Evolutionary conservation across 768 basidiomycete genomes (phyloP).

Genomic region (Serendipita sp.): DNA sequence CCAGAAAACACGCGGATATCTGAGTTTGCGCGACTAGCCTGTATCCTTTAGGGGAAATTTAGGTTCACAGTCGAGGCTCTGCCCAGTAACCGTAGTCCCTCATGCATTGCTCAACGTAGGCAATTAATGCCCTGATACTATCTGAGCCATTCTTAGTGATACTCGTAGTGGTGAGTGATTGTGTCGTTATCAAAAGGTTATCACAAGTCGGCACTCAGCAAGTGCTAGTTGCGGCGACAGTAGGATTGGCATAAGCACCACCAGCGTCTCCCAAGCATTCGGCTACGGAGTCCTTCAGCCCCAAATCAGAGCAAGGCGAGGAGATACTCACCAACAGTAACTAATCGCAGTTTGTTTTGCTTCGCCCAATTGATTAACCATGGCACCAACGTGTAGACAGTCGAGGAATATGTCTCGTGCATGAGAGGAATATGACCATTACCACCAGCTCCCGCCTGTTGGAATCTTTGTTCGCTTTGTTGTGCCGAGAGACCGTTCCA

Average conservation of each 20-base stretch:
- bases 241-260: not conserved
- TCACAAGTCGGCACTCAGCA: not conserved
- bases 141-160: not conserved
- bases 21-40: too few relatives aligned
- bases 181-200: too few relatives aligned
- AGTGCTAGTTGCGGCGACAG: not conserved
- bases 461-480: not conserved
- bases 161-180: not conserved
- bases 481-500: not conserved
- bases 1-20: too few relatives aligned
- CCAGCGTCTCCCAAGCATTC: not conserved
- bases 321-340: not conserved
- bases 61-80: too few relatives aligned
- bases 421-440: not conserved
- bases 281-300: not conserved
- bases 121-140: too few relatives aligned
- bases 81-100: too few relatives aligned
- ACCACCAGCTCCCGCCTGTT: not conserved
- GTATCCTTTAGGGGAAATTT: too few relatives aligned
- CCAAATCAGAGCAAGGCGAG: not conserved
- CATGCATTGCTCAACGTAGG: too few relatives aligned
- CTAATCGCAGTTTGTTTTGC: not conserved
- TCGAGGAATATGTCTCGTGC: not conserved
- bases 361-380: conserved; percentile 1
- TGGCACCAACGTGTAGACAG: not conserved